These are phyloP conservation scores for Sporobolomyces pararoseus DNA, from an alignment of 768 basidiomycete species.

Conservation along the genomic window DNA sequence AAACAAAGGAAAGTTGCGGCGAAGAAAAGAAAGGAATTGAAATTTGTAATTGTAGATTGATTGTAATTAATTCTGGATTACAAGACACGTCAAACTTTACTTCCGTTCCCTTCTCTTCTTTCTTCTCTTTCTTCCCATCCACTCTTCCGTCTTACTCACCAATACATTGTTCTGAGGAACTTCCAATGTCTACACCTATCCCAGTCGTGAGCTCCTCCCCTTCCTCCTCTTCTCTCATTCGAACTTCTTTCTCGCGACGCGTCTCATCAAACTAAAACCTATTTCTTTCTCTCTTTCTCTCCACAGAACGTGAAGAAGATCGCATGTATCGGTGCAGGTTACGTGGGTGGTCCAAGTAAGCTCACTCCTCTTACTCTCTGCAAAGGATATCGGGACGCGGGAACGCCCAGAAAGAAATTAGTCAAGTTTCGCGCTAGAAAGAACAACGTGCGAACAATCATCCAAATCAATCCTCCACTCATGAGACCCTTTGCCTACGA, in stretches of 20 bases:
- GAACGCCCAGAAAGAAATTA: too few species aligned
- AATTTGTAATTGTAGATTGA: too few species aligned
- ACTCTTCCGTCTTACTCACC: not conserved
- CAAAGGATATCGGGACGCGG: too few species aligned
- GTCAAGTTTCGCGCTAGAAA: too few species aligned
- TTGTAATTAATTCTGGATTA: too few species aligned
- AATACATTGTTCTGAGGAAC: not conserved
- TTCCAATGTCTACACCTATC: conserved; percentile 20
- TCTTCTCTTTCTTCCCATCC: not conserved
- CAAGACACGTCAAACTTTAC: too few species aligned
- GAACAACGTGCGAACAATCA: too few species aligned
- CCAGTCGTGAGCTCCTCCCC: conserved; percentile 16
- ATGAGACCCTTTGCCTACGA: too few species aligned
- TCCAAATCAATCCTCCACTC: too few species aligned
- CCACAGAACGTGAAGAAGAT: conserved; percentile 44
- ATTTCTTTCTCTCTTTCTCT: not conserved
- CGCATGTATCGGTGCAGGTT: conserved; percentile 46
- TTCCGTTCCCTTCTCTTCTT: too few species aligned
- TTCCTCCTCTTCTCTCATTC: not conserved
- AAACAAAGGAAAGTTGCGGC: not conserved
- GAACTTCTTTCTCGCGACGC: not conserved
- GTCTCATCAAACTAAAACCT: not conserved
- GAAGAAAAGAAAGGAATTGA: too few species aligned
- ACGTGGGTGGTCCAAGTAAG: conserved; percentile 46
- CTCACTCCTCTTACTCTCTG: conserved; percentile 2